A percentile compares a stretch with the other conserved stretches of the same genome.
phyloP scores from a whole-genome alignment of 2,329 filamentous ascomycete genomes.

The Fusarium chuoi region DNA sequence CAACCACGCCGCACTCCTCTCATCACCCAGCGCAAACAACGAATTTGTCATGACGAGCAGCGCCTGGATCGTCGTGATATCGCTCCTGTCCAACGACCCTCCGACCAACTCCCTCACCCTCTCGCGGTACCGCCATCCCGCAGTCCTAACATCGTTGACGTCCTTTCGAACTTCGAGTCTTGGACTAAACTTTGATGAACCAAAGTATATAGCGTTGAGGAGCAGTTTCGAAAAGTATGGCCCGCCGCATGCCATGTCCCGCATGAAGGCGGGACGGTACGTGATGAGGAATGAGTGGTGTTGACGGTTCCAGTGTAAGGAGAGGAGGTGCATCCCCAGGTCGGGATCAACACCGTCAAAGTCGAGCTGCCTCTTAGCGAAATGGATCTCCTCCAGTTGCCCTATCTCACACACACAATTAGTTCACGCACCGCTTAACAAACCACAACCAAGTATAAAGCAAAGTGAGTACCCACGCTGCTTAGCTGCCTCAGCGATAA shows the following conservation, averaged over 20 bases:
- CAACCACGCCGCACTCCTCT: slow-evolving; percentile 65
- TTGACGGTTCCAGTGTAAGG: slow-evolving; percentile 64
- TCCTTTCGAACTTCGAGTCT: slow-evolving; percentile 57
- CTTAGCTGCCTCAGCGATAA: slow-evolving; percentile 43
- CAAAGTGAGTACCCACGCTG: slow-evolving; percentile 28
- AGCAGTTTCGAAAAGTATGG: slow-evolving; percentile 68
- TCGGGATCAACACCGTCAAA: slow-evolving; percentile 66
- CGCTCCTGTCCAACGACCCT: slow-evolving; percentile 57
- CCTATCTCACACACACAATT: slow-evolving; percentile 36
- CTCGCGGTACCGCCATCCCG: slow-evolving; percentile 59
- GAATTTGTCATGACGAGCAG: slow-evolving; percentile 62
- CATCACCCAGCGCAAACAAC: slow-evolving; percentile 60
- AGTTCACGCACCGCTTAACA: background rate
- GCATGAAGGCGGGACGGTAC: slow-evolving; percentile 64
- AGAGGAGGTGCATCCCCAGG: slow-evolving; percentile 61
- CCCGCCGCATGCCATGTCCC: slow-evolving; percentile 62
- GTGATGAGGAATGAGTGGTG: slow-evolving; percentile 57
- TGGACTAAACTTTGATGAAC: slow-evolving; percentile 55
- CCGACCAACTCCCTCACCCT: slow-evolving; percentile 59
- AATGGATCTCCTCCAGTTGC: slow-evolving; percentile 61
- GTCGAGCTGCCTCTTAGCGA: slow-evolving; percentile 58
- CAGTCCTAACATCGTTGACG: slow-evolving; percentile 57
- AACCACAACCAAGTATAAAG: slow-evolving; percentile 35
- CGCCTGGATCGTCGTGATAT: slow-evolving; percentile 65
- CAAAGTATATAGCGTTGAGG: slow-evolving; percentile 64